These are phyloP conservation scores for Cordyceps cateniannulata DNA, from an alignment of 2,329 filamentous ascomycete genomes.

Conservation along the genomic window DNA sequence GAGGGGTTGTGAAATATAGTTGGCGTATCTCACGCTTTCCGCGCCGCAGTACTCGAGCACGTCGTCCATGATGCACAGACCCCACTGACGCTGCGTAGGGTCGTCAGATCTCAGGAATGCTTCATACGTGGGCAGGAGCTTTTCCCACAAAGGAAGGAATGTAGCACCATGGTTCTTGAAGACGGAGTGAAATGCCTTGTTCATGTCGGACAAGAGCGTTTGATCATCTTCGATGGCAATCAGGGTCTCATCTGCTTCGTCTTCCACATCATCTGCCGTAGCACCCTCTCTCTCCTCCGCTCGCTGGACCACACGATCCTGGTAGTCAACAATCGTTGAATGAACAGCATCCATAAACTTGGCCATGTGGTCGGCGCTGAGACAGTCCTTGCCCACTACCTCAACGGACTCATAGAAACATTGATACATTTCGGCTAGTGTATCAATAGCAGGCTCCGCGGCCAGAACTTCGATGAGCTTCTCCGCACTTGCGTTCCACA, in stretches of 20 bases:
- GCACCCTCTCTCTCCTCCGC: constrained; percentile 69
- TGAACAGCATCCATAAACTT: constrained; percentile 82
- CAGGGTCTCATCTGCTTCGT: constrained; percentile 78
- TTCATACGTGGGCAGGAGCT: constrained; percentile 77
- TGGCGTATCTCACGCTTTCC: constrained; percentile 79
- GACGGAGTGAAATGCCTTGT: constrained; percentile 98
- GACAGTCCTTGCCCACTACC: constrained; percentile 79
- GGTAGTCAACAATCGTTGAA: constrained; percentile 87
- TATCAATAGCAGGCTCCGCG: constrained; percentile 92
- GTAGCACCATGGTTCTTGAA: constrained; percentile 90
- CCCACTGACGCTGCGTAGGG: constrained; percentile 93
- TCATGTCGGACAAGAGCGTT: constrained; percentile 95
- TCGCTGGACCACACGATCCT: constrained; percentile 74
- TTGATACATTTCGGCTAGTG: constrained; percentile 97
- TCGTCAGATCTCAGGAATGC: constrained; percentile 75
- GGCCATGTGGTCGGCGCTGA: constrained; percentile 72
- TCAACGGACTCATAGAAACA: constrained; percentile 99
- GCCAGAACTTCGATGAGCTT: constrained; percentile 91
- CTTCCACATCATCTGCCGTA: constrained; percentile 81
- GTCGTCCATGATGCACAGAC: constrained; percentile 97
- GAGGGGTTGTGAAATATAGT: constrained; percentile 80
- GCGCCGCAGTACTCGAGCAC: constrained; percentile 94
- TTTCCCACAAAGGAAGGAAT: constrained; percentile 86
- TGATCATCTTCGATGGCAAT: constrained; percentile 97
- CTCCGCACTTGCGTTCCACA: constrained; percentile 81